Evolutionary conservation across 176 grass and related monocot species (phyloP).

Genomic region (Lolium rigidum): DNA sequence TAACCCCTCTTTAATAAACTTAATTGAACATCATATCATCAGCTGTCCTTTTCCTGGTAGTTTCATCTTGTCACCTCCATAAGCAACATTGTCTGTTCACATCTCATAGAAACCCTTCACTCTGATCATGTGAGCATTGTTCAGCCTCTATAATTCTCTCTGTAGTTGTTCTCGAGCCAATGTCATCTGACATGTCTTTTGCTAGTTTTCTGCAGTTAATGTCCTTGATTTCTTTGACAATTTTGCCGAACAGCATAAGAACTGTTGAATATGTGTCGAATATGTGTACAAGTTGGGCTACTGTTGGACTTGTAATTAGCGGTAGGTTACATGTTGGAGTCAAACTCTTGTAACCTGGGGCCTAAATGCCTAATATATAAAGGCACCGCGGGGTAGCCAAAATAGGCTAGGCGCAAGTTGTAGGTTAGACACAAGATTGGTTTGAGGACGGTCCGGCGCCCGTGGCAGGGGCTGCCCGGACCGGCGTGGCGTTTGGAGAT

Average conservation of each 20-base stretch:
- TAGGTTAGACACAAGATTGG: too few species aligned
- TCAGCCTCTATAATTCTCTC: not conserved
- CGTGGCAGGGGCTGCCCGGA: too few species aligned
- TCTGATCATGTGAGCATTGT: not conserved
- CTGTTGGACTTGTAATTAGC: too few species aligned
- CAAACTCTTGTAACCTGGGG: too few species aligned
- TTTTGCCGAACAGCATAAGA: not conserved
- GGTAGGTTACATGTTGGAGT: too few species aligned
- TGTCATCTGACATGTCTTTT: not conserved
- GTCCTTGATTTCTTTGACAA: not conserved
- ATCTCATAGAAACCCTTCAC: not conserved
- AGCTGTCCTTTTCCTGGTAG: not conserved
- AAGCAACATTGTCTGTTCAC: not conserved
- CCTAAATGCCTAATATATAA: too few species aligned
- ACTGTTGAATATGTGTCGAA: too few species aligned
- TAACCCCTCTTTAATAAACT: not conserved
- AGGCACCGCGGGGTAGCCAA: too few species aligned
- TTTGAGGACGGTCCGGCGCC: too few species aligned
- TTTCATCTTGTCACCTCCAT: conserved; percentile 15
- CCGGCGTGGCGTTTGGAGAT: too few species aligned
- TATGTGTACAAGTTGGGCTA: too few species aligned
- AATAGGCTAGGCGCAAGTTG: too few species aligned
- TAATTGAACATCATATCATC: not conserved
- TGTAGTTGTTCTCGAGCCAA: not conserved
- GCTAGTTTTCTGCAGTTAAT: not conserved